Evolutionary conservation across 2,329 filamentous ascomycete species (phyloP), one percentile per base, ranked within the genome.

Genomic region (Neopestalotiopsis sp.): DNA sequence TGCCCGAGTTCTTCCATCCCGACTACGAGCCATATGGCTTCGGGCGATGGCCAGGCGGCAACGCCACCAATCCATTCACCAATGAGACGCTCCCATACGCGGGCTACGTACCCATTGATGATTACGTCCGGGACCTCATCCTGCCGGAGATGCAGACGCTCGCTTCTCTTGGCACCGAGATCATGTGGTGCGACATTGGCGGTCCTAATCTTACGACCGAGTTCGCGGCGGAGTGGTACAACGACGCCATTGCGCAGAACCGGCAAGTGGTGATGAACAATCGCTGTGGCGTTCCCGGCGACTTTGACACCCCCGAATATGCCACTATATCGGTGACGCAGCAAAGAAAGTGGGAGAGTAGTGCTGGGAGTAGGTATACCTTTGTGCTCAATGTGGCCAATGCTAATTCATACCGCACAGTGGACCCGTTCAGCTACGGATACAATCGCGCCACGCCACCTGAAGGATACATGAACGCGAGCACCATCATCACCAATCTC

Each of bases 301-400:
- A 90, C 77, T 90, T 89, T 72, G 87, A 90, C 74, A 90, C 88
- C 1, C 88, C 88, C 0, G 88, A 90, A 74, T 90, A 90, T 74
- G 79, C 80, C 34, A 81, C 80, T 7, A 88, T 85, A 74, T 77
- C 80, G 2, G 81, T 83, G 3, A 82, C 85, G 9, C 86, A 88
- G 75, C 75, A 79, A 40, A 80, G 86, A 34, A 90, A 90, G 76
- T 90, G 88, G 88, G 88, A 90, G 77, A 85, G 79, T 56, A 90
- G 85, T 76, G 81, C 82, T 57, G 88, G 88, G 49, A 87, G 64
- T 66, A 24, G 38, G 64, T 20, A 3, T 40, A n/a, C 3, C n/a
- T 49, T 1, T 9, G 7, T 40, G 38, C 6, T 4, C 4, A 13
- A 32, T 32, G 9, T 3, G 20, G 7, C 49, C 3, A 30, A 13